These are phyloP conservation scores for Coelastrella sp. DNA, from an alignment of 139 green algal species.

Conservation along the genomic window DNA sequence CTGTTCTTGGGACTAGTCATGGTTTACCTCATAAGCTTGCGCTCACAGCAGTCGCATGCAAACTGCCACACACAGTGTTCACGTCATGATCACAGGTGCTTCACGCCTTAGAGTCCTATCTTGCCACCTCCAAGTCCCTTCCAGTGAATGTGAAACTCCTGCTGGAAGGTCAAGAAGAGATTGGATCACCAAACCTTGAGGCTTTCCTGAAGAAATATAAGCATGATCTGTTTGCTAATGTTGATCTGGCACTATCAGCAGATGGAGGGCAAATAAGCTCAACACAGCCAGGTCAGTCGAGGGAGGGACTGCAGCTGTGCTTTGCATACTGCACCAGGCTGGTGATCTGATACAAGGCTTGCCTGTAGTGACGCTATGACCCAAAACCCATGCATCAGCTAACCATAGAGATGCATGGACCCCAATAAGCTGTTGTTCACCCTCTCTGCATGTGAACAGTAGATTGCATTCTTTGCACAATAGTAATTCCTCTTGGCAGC, in stretches of 20 bases:
- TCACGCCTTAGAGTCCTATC: background rate
- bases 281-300: slow-evolving; percentile 44
- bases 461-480: too few species aligned
- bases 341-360: too few species aligned
- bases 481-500: too few species aligned
- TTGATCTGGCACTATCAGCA: slow-evolving; percentile 69
- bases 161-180: slow-evolving; percentile 76
- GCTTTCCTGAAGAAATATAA: slow-evolving; percentile 64
- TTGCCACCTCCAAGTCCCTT: background rate
- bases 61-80: background rate
- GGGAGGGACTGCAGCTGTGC: too few species aligned
- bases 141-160: slow-evolving; percentile 79
- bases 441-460: too few species aligned
- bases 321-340: too few species aligned
- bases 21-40: too few species aligned
- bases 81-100: background rate
- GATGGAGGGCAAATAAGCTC: slow-evolving; percentile 69
- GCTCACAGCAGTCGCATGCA: background rate
- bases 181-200: slow-evolving; percentile 61
- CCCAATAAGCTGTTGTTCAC: too few species aligned
- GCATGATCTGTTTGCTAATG: slow-evolving; percentile 47
- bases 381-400: too few species aligned
- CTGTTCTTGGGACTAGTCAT: too few species aligned
- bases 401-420: too few species aligned
- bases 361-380: too few species aligned